phyloP scores from a whole-genome alignment of 2,329 filamentous ascomycete species.

The Fusarium citri region DNA sequence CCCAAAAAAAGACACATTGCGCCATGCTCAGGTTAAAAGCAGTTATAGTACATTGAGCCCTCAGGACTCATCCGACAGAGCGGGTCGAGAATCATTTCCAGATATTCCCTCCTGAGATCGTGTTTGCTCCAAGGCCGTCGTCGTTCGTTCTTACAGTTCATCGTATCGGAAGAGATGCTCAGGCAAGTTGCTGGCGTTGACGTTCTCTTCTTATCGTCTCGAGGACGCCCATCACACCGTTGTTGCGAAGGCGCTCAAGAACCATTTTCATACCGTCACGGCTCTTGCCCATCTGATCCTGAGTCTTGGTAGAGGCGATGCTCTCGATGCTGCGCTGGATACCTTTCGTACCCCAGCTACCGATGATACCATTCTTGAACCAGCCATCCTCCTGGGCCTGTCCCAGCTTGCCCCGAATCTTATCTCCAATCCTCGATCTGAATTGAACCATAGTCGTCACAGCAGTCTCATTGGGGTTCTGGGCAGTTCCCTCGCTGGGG shows the following conservation, averaged over 20 bases:
- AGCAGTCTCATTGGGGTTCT: constrained; percentile 63
- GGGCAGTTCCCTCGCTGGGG: constrained; percentile 47
- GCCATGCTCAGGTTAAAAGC: constrained; percentile 51
- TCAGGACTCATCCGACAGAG: constrained; percentile 28
- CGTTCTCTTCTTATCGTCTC: constrained; percentile 64
- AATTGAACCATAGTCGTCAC: constrained; percentile 81
- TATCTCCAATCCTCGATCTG: constrained; percentile 77
- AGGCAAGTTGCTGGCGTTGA: constrained; percentile 49
- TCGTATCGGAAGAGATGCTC: constrained; percentile 30
- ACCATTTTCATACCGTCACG: constrained; percentile 87
- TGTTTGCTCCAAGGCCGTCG: constrained; percentile 35
- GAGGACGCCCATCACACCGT: constrained; percentile 67
- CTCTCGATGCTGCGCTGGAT: constrained; percentile 84
- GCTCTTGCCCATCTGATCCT: constrained; percentile 82
- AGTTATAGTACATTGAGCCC: constrained; percentile 50
- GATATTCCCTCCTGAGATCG: constrained; percentile 21
- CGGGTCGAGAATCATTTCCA: constrained; percentile 15
- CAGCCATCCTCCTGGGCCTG: constrained; percentile 61
- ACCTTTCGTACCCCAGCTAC: constrained; percentile 74
- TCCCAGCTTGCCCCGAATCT: constrained; percentile 67
- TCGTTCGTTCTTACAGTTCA: constrained; percentile 44
- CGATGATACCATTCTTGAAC: constrained; percentile 62
- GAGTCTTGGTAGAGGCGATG: constrained; percentile 80
- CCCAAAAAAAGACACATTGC: constrained; percentile 48
- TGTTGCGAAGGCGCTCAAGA: constrained; percentile 74